Evolutionary conservation across 495 filamentous ascomycete genomes (phyloP).

Genomic region (Glutinoglossum americanum): DNA sequence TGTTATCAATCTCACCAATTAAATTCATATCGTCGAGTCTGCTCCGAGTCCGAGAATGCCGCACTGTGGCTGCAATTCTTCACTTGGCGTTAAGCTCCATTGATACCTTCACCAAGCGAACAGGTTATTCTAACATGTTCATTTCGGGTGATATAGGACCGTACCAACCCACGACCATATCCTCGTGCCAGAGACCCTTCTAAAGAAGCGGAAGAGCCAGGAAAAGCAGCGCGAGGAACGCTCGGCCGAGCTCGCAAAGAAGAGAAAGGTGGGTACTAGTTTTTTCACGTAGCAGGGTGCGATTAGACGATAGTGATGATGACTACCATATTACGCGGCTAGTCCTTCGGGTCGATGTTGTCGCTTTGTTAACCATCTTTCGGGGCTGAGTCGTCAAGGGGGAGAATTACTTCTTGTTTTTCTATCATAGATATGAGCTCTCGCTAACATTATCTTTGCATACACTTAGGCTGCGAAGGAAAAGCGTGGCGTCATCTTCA

Average conservation of each 20-base stretch:
- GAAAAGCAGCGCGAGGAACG: constrained; percentile 90
- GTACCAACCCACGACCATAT: constrained; percentile 80
- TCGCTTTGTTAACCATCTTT: constrained; percentile 99
- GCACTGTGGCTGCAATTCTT: constrained; percentile 69
- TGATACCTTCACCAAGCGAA: constrained; percentile 40
- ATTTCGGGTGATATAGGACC: constrained; percentile 33
- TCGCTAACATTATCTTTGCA: background rate
- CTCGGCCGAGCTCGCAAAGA: constrained; percentile 55
- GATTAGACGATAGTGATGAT: constrained; percentile 41
- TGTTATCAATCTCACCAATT: constrained; percentile 39
- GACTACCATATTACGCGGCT: constrained; percentile 63
- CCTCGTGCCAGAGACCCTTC: constrained; percentile 89
- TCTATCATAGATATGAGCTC: background rate
- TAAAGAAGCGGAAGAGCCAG: constrained; percentile 99
- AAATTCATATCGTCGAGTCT: constrained; percentile 65
- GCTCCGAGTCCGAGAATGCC: constrained; percentile 60
- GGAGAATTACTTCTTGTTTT: background rate
- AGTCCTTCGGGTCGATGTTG: constrained; percentile 83
- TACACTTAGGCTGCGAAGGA: constrained; percentile 69
- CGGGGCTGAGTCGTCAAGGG: constrained; percentile 56
- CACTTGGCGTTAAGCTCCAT: constrained; percentile 46
- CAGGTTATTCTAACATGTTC: constrained; percentile 50
- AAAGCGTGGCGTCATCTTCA: constrained; percentile 96
- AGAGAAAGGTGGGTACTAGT: constrained; percentile 57
- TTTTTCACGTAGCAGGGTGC: constrained; percentile 16